phyloP scores from a whole-genome alignment of 441 rosid species.

The Euphorbia celastroides region DNA sequence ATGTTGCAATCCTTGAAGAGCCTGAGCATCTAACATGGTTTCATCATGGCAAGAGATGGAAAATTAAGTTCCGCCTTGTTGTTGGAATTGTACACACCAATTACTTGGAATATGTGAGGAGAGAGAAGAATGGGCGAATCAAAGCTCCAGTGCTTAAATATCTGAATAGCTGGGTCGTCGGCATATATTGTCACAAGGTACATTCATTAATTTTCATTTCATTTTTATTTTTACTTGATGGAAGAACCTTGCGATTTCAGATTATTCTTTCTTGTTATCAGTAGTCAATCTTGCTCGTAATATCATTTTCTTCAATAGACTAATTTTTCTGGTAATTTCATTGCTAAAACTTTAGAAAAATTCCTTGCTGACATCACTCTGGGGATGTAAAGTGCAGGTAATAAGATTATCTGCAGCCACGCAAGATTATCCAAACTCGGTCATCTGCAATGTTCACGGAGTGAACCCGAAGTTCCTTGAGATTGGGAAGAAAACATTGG shows the following conservation, averaged over 20 bases:
- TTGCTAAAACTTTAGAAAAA: conserved; percentile 1
- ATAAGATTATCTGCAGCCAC: conserved; percentile 93
- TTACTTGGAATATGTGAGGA: conserved; percentile 84
- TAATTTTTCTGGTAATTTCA: conserved; percentile 2
- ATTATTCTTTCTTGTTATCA: not conserved
- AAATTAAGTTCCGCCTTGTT: conserved; percentile 65
- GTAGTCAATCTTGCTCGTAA: not conserved
- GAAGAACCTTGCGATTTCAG: not conserved
- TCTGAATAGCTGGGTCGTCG: conserved; percentile 67
- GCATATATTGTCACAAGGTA: conserved; percentile 96
- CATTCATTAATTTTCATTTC: conserved; percentile 12
- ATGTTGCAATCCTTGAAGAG: conserved; percentile 92
- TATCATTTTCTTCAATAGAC: not conserved
- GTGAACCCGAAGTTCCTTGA: conserved; percentile 92
- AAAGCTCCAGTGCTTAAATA: conserved; percentile 58
- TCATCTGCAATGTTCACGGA: conserved; percentile 89
- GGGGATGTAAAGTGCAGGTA: conserved; percentile 44
- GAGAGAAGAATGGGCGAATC: conserved; percentile 74
- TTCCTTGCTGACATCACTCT: conserved; percentile 11
- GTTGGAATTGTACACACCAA: conserved; percentile 87
- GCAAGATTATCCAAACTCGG: conserved; percentile 76
- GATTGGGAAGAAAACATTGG: conserved; percentile 61
- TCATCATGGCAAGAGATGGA: conserved; percentile 98
- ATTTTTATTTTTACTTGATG: too few relatives aligned
- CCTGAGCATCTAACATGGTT: conserved; percentile 99